Percentiles rank a stretch among this genome's conserved stretches.
Conservation (phyloP, 306 rosid genomes). For the Albizia julibrissin region DNA sequence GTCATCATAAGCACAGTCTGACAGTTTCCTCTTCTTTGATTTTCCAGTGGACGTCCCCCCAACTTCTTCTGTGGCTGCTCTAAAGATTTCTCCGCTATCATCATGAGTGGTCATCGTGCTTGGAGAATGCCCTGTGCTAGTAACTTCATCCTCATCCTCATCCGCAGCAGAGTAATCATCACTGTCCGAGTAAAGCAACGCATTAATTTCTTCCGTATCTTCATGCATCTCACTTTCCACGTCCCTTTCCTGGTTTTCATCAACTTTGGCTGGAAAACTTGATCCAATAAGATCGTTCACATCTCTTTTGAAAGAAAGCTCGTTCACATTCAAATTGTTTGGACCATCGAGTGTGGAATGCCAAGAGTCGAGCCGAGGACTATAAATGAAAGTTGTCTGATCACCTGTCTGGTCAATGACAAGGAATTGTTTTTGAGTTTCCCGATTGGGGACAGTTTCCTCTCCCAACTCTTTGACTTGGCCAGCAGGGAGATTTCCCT, state of each 20-base stretch:
- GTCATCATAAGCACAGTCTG: slow-evolving; percentile 36
- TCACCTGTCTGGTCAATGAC: slow-evolving; percentile 72
- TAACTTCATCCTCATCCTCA: slow-evolving; percentile 91
- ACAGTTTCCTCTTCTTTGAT: slow-evolving; percentile 65
- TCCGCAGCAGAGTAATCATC: slow-evolving; percentile 60
- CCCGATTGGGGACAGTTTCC: slow-evolving; percentile 36
- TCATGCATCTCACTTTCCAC: slow-evolving; percentile 85
- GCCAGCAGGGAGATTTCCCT: slow-evolving; percentile 35
- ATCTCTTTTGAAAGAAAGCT: slow-evolving; percentile 34
- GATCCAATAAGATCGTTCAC: slow-evolving; percentile 44
- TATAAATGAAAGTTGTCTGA: slow-evolving; percentile 65
- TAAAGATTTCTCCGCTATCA: slow-evolving; percentile 36
- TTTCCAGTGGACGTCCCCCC: slow-evolving; percentile 64
- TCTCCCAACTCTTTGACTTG: slow-evolving; percentile 33
- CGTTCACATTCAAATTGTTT: slow-evolving; percentile 38
- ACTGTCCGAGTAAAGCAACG: slow-evolving; percentile 85
- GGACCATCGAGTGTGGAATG: slow-evolving; percentile 36
- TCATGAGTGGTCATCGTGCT: slow-evolving; percentile 66
- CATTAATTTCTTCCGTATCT: slow-evolving; percentile 89
- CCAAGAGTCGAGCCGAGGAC: slow-evolving; percentile 63
- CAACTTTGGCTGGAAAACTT: slow-evolving; percentile 44
- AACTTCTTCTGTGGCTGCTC: slow-evolving; percentile 49
- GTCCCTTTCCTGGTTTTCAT: slow-evolving; percentile 47
- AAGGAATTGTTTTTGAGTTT: slow-evolving; percentile 57
- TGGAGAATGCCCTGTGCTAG: slow-evolving; percentile 97